Evolutionary conservation across 1,284 basidiomycete species (phyloP), one percentile per base, ranked within the genome.

Genomic region (Inonotus hispidus): DNA sequence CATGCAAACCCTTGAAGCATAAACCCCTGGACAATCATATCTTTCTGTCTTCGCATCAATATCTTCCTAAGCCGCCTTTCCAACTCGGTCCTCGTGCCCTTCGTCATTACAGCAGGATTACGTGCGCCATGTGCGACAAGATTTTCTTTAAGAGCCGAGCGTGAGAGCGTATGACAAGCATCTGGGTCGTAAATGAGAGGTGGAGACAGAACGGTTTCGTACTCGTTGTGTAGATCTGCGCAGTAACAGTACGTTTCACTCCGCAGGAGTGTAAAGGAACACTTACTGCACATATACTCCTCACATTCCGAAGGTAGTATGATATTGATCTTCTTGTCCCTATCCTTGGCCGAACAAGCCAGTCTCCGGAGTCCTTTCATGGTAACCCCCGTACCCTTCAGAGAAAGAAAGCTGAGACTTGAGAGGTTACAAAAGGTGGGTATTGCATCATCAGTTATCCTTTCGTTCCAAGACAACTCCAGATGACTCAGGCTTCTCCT

Each of bases 301-400:
- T 82, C 79, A 66, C 84, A 87, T 13, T 64, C 66, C 14, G 69
- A 71, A 19, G 85, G 83, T 37, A 84, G 76, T 66, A 83, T 79
- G 59, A 87, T 71, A 55, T 79, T 76, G 46, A 83, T 71, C 13
- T 73, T 63, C 21, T 72, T 66, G 21, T 77, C 73, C 52, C 59
- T 53, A 0, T 70, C 66, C 47, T 69, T 63, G 45, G 81, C 72
- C n/a, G 68, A 67, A 2, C 66, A 66, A 0, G 80, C 80, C 21
- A 87, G 72, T 32, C 59, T 62, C 13, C 85, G 79, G 37, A 87
- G 70, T 1, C 85, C 85, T 2, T 70, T 68, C 78, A 87, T 87
- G 23, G 73, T 72, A 60, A 88, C 73, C 21, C 71, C 67, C 0
- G 85, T 87, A 37, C 76, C 82, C 16, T 77, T 68, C 50, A 87